phyloP scores from a whole-genome alignment of 768 basidiomycete genomes.

The Boletus vermiculosoides region DNA sequence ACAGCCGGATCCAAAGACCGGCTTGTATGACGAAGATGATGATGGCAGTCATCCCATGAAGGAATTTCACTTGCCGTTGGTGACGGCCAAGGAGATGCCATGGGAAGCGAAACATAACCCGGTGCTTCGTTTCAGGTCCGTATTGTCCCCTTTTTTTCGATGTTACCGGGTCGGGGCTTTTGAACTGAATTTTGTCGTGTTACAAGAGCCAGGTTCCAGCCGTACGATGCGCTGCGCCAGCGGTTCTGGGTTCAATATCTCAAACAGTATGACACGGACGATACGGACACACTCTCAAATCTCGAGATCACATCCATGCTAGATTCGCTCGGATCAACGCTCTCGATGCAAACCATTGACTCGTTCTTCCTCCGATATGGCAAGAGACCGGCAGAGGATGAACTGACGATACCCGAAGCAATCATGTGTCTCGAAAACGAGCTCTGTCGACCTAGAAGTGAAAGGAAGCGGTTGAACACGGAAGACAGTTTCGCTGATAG shows the following conservation, averaged over 20 bases:
- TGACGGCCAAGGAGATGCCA: slow-evolving; percentile 55
- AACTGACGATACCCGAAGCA: slow-evolving; percentile 75
- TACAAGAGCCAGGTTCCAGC: slow-evolving; percentile 86
- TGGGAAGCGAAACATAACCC: slow-evolving; percentile 80
- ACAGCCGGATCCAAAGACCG: slow-evolving; percentile 57
- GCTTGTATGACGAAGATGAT: slow-evolving; percentile 41
- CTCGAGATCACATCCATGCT: slow-evolving; percentile 93
- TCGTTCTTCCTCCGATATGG: slow-evolving; percentile 74
- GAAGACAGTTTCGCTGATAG: slow-evolving; percentile 44
- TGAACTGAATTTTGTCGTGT: slow-evolving; percentile 7
- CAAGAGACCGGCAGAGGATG: slow-evolving; percentile 63
- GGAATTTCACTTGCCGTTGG: slow-evolving; percentile 65
- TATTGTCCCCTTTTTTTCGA: background rate
- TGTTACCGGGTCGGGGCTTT: background rate
- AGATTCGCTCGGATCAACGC: slow-evolving; percentile 93
- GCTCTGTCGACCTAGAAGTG: slow-evolving; percentile 66
- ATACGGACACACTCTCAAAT: slow-evolving; percentile 68
- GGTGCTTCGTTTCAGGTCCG: slow-evolving; percentile 60
- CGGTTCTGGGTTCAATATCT: slow-evolving; percentile 90
- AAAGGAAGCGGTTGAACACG: slow-evolving; percentile 64
- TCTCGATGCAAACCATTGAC: slow-evolving; percentile 74
- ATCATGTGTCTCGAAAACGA: slow-evolving; percentile 86
- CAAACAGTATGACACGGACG: slow-evolving; percentile 87
- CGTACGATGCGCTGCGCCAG: slow-evolving; percentile 88
- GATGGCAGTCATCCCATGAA: slow-evolving; percentile 53